Conservation (phyloP, 306 rosid genomes). For the Cajanus cajan region DNA sequence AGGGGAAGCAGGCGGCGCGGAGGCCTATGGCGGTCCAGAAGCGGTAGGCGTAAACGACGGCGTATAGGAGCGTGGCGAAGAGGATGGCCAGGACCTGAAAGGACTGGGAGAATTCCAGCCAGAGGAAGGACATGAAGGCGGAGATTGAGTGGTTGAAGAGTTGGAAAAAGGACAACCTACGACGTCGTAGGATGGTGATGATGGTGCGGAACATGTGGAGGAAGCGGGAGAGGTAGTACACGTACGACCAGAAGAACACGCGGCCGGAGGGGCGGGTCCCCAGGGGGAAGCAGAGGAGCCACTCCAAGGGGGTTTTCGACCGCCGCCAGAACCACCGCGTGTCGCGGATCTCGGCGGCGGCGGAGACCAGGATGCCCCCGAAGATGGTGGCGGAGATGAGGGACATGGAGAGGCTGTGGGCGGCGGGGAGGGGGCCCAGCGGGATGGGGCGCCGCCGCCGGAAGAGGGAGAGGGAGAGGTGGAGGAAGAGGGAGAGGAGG, state of each 20-base stretch:
- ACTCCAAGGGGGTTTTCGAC: slow-evolving; percentile 65
- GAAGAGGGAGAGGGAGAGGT: slow-evolving; percentile 36
- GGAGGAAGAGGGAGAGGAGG: slow-evolving; percentile 49
- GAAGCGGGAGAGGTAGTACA: slow-evolving; percentile 68
- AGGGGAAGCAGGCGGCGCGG: slow-evolving; percentile 58
- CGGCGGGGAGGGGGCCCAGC: slow-evolving; percentile 69
- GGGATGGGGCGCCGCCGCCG: slow-evolving; percentile 51
- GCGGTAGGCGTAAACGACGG: slow-evolving; percentile 66
- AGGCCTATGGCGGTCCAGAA: slow-evolving; percentile 73
- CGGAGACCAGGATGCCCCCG: slow-evolving; percentile 66
- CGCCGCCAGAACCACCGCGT: slow-evolving; percentile 91
- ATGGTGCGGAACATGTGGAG: slow-evolving; percentile 69
- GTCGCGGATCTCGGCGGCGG: slow-evolving; percentile 76
- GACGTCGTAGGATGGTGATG: slow-evolving; percentile 46
- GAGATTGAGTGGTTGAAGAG: slow-evolving; percentile 68
- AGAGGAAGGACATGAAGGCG: slow-evolving; percentile 52
- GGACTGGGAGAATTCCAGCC: slow-evolving; percentile 89
- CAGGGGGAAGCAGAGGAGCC: slow-evolving; percentile 86
- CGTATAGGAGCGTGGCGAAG: slow-evolving; percentile 54
- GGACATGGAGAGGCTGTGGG: slow-evolving; percentile 72
- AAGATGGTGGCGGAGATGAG: slow-evolving; percentile 67
- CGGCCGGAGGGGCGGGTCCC: slow-evolving; percentile 88
- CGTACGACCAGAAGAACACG: slow-evolving; percentile 96
- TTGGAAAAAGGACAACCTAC: slow-evolving; percentile 49
- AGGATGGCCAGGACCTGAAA: slow-evolving; percentile 79